These are phyloP conservation scores for Aspergillus floridensis DNA, from an alignment of 2,329 filamentous ascomycete species.

Conservation along the genomic window DNA sequence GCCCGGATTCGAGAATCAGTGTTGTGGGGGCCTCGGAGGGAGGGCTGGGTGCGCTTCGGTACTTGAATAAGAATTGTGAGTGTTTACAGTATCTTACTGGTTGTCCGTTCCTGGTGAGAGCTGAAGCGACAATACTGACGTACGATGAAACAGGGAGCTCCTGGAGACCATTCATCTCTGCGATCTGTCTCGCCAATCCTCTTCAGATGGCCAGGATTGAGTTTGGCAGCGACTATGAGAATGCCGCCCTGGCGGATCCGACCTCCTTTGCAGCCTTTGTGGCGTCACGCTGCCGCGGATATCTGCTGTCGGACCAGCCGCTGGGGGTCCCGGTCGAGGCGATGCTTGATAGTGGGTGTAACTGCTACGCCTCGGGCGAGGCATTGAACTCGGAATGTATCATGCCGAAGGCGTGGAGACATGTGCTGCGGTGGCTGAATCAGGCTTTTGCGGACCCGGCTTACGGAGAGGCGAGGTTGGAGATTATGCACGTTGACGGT, in stretches of 20 bases:
- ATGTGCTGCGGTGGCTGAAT: conserved; percentile 62
- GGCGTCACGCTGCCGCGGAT: conserved; percentile 59
- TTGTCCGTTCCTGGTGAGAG: no score
- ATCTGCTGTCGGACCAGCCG: conserved; percentile 54
- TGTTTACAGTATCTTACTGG: conserved; percentile 24
- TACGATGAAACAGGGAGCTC: conserved; percentile 31
- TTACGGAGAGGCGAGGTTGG: conserved; percentile 39
- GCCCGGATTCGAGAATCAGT: conserved; percentile 58
- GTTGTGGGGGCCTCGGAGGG: conserved; percentile 70
- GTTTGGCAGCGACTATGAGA: conserved; percentile 15
- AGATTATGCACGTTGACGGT: conserved; percentile 21
- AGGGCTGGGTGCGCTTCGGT: conserved; percentile 56
- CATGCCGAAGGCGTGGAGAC: conserved; percentile 54
- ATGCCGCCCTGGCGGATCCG: background rate
- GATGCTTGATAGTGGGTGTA: conserved; percentile 59
- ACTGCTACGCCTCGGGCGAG: conserved; percentile 68
- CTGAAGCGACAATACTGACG: background rate
- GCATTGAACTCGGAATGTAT: conserved; percentile 59
- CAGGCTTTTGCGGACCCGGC: conserved; percentile 51
- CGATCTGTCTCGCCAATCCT: conserved; percentile 41
- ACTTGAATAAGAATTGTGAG: conserved; percentile 57
- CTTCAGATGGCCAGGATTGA: conserved; percentile 33
- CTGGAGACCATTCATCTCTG: conserved; percentile 41
- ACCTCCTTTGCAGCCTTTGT: conserved; percentile 33
- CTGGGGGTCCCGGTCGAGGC: conserved; percentile 55